Evolutionary conservation across 495 filamentous ascomycete genomes (phyloP), one percentile per base, ranked within the genome.

Genomic region (Hyaloscypha hepaticicola): DNA sequence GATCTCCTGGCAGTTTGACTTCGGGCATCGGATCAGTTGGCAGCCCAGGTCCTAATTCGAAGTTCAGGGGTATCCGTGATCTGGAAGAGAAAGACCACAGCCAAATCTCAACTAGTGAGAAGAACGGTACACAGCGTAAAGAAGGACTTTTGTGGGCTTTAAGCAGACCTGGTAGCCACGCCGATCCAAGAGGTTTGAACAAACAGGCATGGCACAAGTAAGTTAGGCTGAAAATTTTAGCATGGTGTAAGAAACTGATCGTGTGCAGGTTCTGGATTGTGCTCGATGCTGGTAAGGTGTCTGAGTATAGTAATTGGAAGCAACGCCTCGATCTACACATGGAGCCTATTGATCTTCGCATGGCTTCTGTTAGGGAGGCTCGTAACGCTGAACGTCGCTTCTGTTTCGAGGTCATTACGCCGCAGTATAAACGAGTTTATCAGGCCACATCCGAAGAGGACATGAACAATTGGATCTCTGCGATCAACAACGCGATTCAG

Each of bases 201-300:
- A 97, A 98, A 71, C 92, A 95, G 74, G 93, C 92, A 59, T 99
- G 95, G 96, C 95, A 99, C 72, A 99, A 99, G 94, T 99, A 87
- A 74, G 90, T 85, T 55, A n/a, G 14, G 9, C 38, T 48, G n/a
- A 1, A 25, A 52, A 48, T 31, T n/a, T 50, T 11, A 5, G 12
- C 4, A 1, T 60, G 14, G 16, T 34, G 16, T 21, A 12, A 51
- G 27, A 38, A n/a, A 55, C 60, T 71, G 58, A 72, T 38, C 14
- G 12, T 11, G 21, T 19, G 11, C 66, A 97, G 93, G 72, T 98
- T 96, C 74, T 99, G 95, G 95, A 94, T 99, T 67, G 96, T 98
- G 1, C 82, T 98, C 19, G 95, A 98, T 72, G 93, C 95, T 76
- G 95, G 95, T 4, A 96, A 93, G 74, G 79, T 99, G 29, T 96